Conservation (phyloP, 1,284 basidiomycete genomes). For the Dichomitus squalens region DNA sequence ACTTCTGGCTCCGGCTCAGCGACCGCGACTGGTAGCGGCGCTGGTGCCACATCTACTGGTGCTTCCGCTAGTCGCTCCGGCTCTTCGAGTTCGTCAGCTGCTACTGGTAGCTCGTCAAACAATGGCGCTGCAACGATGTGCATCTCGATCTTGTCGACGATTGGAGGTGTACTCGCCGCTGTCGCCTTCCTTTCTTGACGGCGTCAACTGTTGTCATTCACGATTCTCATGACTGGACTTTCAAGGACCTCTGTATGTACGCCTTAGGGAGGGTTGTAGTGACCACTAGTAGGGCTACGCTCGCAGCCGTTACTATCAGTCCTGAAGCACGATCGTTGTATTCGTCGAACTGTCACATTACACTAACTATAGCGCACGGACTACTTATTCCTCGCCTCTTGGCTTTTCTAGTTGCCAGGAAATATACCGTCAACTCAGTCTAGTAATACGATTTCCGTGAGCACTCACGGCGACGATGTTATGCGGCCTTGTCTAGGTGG, state of each 20-base stretch:
- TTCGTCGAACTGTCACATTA: slow-evolving; percentile 1
- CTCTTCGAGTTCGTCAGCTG: slow-evolving; percentile 10
- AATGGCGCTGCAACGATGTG: slow-evolving; percentile 39
- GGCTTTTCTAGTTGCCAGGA: background rate
- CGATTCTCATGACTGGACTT: slow-evolving; percentile 3
- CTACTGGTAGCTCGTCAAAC: slow-evolving; percentile 29
- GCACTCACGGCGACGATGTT: too few species aligned
- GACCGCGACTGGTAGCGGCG: slow-evolving; percentile 19
- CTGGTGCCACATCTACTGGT: slow-evolving; percentile 19
- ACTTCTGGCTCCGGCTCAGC: slow-evolving; percentile 29
- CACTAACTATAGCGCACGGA: slow-evolving; percentile 16
- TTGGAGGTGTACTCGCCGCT: slow-evolving; percentile 47
- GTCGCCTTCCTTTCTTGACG: slow-evolving; percentile 35
- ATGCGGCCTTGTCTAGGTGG: too few species aligned
- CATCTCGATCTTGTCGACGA: slow-evolving; percentile 40
- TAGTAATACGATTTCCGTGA: slow-evolving; percentile 19
- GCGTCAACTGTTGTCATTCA: background rate
- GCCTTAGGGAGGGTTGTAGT: background rate
- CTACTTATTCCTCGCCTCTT: slow-evolving; percentile 14
- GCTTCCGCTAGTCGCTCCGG: slow-evolving; percentile 25
- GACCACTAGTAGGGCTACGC: background rate
- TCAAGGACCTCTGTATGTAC: background rate
- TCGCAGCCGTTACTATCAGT: background rate
- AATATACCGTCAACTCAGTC: slow-evolving; percentile 20
- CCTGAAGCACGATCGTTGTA: background rate